These are phyloP conservation scores for Talaromyces sp. DNA, from an alignment of 2,329 filamentous ascomycete species.

Conservation along the genomic window DNA sequence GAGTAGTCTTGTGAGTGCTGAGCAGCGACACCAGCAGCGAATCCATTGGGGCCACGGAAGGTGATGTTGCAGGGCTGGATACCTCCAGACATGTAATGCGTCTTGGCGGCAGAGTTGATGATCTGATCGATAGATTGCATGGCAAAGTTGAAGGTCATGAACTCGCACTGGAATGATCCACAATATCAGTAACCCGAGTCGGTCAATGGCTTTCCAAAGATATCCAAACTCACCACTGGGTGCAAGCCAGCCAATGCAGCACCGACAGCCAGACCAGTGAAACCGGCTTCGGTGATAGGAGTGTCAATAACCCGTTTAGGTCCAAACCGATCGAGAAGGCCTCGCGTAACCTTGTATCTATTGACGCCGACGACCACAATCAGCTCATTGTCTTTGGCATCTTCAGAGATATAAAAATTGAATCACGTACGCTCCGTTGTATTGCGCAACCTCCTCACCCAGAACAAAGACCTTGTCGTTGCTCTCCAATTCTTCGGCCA, in stretches of 20 bases:
- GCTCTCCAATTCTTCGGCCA: constrained; percentile 91
- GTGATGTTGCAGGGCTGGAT: constrained; percentile 99
- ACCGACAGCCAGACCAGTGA: constrained; percentile 87
- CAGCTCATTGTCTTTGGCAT: constrained; percentile 23
- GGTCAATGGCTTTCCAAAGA: background rate
- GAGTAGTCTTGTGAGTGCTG: constrained; percentile 99
- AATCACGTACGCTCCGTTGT: constrained; percentile 76
- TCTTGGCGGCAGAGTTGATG: constrained; percentile 98
- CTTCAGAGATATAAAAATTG: background rate
- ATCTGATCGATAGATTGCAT: constrained; percentile 99
- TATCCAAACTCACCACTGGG: constrained; percentile 68
- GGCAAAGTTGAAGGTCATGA: constrained; percentile 99
- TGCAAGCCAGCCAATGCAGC: constrained; percentile 90
- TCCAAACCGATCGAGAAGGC: constrained; percentile 91
- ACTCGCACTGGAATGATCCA: constrained; percentile 66
- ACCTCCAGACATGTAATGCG: constrained; percentile 99
- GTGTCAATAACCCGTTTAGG: constrained; percentile 97
- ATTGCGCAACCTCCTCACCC: constrained; percentile 98
- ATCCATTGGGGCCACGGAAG: constrained; percentile 98
- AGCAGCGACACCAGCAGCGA: constrained; percentile 88
- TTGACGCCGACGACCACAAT: constrained; percentile 21
- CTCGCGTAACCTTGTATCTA: constrained; percentile 97
- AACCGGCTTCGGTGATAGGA: constrained; percentile 96
- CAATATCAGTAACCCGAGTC: constrained; percentile 1
- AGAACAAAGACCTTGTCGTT: constrained; percentile 95